phyloP scores from a whole-genome alignment of 345 rosid genomes.

The Pistacia vera region DNA sequence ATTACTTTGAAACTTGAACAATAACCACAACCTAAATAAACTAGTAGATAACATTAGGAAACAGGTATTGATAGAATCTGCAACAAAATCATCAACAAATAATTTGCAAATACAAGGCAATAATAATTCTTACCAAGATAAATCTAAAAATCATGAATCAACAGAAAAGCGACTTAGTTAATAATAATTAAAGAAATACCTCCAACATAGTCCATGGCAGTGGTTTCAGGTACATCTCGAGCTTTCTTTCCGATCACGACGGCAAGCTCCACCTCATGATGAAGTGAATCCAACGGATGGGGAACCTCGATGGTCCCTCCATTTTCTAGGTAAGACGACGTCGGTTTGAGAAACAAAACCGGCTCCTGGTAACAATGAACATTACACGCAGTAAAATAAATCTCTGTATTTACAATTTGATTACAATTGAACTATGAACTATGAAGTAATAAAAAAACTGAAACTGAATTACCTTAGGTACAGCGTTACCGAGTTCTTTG shows the following conservation, averaged over 20 bases:
- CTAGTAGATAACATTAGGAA: too few relatives aligned
- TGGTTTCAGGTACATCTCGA: conserved; percentile 70
- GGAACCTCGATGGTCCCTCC: conserved; percentile 97
- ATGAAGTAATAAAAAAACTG: background rate
- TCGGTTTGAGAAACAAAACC: conserved; percentile 87
- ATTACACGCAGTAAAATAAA: background rate
- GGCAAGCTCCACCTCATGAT: conserved; percentile 96
- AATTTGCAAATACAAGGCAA: background rate
- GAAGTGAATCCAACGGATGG: conserved; percentile 63
- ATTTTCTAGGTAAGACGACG: conserved; percentile 81
- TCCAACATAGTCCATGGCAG: conserved; percentile 89
- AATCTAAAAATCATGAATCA: background rate
- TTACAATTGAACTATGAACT: background rate
- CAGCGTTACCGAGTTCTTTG: conserved; percentile 91
- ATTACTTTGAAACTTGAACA: background rate
- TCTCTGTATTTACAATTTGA: background rate
- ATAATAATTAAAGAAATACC: conserved; percentile 32
- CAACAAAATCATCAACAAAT: background rate
- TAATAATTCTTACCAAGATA: too few relatives aligned
- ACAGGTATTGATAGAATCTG: too few relatives aligned
- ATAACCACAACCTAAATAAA: background rate
- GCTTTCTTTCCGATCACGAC: conserved; percentile 80
- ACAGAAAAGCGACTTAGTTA: background rate
- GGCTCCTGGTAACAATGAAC: conserved; percentile 56
- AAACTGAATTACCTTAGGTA: conserved; percentile 63